Conservation (phyloP, 768 basidiomycete genomes). For the Paxillus rubicundulus region DNA sequence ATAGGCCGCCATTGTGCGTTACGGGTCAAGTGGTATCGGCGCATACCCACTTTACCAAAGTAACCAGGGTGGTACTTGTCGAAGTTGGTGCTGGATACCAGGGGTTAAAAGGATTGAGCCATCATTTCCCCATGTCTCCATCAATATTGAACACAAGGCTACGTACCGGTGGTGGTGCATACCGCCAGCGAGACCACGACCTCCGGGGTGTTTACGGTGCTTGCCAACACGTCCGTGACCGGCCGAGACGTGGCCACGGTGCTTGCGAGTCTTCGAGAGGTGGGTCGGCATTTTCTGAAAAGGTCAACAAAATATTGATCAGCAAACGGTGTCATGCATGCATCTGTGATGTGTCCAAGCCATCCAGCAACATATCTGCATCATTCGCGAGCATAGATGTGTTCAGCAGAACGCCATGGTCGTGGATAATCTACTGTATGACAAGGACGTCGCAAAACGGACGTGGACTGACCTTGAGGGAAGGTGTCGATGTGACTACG, state of each 20-base stretch:
- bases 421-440: conserved; percentile 14
- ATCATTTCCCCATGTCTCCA: background rate
- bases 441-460: conserved; percentile 14
- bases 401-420: conserved; percentile 13
- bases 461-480: conserved; percentile 67
- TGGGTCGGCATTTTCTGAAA: conserved; percentile 85
- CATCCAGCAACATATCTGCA: conserved; percentile 52
- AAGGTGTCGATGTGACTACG: conserved; percentile 37
- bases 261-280: conserved; percentile 97
- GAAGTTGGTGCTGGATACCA: conserved; percentile 75
- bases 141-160: background rate
- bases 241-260: conserved; percentile 98
- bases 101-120: background rate
- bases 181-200: conserved; percentile 99
- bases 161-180: conserved; percentile 96
- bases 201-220: conserved; percentile 99
- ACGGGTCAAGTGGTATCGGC: conserved; percentile 93
- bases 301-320: conserved; percentile 14
- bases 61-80: conserved; percentile 99
- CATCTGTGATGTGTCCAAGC: conserved; percentile 35
- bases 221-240: conserved; percentile 99
- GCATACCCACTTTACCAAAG: conserved; percentile 99
- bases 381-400: conserved; percentile 14
- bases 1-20: conserved; percentile 90
- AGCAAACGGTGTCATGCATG: conserved; percentile 18